These are phyloP conservation scores for Lunasporangiospora selenospora DNA, from an alignment of 192 early-diverging fungal genomes.

Conservation along the genomic window DNA sequence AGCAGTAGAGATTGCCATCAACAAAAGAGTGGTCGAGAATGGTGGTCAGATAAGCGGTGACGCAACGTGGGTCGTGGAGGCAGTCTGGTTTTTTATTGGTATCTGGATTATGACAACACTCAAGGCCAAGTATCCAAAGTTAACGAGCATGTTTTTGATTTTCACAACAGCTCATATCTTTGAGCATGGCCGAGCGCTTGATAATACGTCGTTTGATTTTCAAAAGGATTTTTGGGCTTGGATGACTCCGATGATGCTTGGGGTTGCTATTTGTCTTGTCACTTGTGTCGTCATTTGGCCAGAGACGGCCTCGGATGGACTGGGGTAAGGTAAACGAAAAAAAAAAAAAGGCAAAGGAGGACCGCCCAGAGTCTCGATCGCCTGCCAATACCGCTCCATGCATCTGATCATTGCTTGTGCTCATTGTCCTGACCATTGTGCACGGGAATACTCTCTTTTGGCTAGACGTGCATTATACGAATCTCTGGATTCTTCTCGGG, in stretches of 20 bases:
- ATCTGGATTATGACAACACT: slow-evolving; percentile 40
- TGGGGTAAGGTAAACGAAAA: slow-evolving; percentile 39
- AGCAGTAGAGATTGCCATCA: slow-evolving; percentile 10
- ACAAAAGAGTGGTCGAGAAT: slow-evolving; percentile 1
- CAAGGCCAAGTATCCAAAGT: slow-evolving; percentile 43
- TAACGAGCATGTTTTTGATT: slow-evolving; percentile 45
- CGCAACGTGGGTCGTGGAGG: slow-evolving; percentile 17
- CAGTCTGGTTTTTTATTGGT: slow-evolving; percentile 42
- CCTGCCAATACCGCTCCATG: too few species aligned
- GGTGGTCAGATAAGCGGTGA: too few species aligned
- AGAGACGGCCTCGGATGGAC: slow-evolving; percentile 52
- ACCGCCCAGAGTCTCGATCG: too few species aligned
- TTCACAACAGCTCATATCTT: slow-evolving; percentile 52
- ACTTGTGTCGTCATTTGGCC: slow-evolving; percentile 48
- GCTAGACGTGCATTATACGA: slow-evolving; percentile 11
- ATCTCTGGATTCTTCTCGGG: slow-evolving; percentile 7
- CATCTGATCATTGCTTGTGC: too few species aligned
- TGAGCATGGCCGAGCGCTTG: slow-evolving; percentile 10
- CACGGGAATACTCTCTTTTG: too few species aligned
- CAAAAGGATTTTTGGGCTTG: slow-evolving; percentile 2
- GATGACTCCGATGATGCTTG: slow-evolving; percentile 37
- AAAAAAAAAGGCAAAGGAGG: too few species aligned
- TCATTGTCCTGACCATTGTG: too few species aligned
- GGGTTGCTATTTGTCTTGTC: slow-evolving; percentile 35
- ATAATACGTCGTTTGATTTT: neutral